These are phyloP conservation scores for Dactylella cylindrospora DNA, from an alignment of 2,329 filamentous ascomycete species.

Conservation along the genomic window DNA sequence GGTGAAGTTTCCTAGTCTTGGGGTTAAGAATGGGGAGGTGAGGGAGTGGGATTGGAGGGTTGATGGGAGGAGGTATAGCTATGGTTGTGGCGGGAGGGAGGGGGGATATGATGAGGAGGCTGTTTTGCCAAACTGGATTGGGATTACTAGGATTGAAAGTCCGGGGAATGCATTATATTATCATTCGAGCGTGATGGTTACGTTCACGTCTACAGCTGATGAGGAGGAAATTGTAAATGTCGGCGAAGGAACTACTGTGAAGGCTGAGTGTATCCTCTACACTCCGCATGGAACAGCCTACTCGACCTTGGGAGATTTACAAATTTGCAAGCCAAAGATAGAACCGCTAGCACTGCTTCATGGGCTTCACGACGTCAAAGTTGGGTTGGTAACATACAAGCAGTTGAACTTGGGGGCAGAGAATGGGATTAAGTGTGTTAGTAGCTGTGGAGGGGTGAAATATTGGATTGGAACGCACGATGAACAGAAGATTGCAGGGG, in stretches of 20 bases:
- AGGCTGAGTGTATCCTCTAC: conserved; percentile 63
- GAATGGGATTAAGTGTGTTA: conserved; percentile 62
- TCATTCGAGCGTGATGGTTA: conserved; percentile 64
- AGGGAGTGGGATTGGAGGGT: conserved; percentile 53
- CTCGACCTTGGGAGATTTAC: conserved; percentile 55
- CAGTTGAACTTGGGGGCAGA: conserved; percentile 66
- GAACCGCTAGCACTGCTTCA: conserved; percentile 63
- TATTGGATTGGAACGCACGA: conserved; percentile 70
- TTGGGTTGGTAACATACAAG: conserved; percentile 53
- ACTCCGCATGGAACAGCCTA: conserved; percentile 64
- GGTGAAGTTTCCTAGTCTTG: conserved; percentile 54
- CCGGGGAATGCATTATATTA: conserved; percentile 61
- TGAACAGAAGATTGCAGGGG: conserved; percentile 63
- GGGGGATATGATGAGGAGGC: conserved; percentile 47
- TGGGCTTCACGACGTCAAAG: conserved; percentile 64
- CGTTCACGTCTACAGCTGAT: conserved; percentile 52
- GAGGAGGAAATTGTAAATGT: conserved; percentile 47
- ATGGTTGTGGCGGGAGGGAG: conserved; percentile 46
- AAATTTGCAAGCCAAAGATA: conserved; percentile 55
- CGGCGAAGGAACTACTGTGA: conserved; percentile 34
- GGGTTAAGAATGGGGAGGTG: conserved; percentile 51
- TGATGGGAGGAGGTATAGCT: not conserved
- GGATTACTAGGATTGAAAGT: conserved; percentile 61
- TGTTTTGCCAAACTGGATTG: conserved; percentile 62
- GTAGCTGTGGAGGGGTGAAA: conserved; percentile 56